Evolutionary conservation across 2,329 filamentous ascomycete genomes (phyloP), one percentile per base, ranked within the genome.

Genomic region (Penicillium sp.): DNA sequence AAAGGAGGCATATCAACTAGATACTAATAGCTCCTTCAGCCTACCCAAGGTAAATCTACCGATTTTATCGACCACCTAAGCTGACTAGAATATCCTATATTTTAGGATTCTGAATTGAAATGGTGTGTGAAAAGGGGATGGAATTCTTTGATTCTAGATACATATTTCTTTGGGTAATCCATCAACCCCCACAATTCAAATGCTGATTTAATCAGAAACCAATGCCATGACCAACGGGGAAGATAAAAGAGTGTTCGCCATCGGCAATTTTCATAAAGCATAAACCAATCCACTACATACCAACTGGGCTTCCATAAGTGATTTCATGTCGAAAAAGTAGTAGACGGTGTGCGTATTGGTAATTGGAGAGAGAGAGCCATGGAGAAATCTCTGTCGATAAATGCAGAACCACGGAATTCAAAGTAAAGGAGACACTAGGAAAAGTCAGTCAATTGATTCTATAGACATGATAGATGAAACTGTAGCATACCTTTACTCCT

Each of bases 401-500:
- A 41, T 31, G 23, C 33, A 23, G 15, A n/a, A 49, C 36, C 36
- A 55, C 17, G 38, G 27, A 9, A 8, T 12, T 57, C 23, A 44
- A 49, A 42, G 23, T 17, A 21, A 25, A 54, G 13, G 21, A 19
- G 31, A 38, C 23, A 19, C 43, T 49, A 10, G 35, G 6, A 17
- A 21, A 41, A 12, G 53, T 53, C n/a, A 57, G 49, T 23, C 21
- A 17, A 19, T 21, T 23, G 27, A 27, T 10, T 21, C 21, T 9
- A 23, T 29, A 7, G 1, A 29, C 1, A 12, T 23, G 4, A 41
- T 17, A 35, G 25, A 47, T 13, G 19, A 17, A 33, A 27, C 13
- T 12, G 39, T 21, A n/a, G 9, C 48, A 49, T 53, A 67, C 68
- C 41, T 66, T 62, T 64, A 66, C 61, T 70, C 60, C n/a, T 69